Evolutionary conservation across 164 flowering plant species (phyloP).

Genomic region (Stephania cephalantha): DNA sequence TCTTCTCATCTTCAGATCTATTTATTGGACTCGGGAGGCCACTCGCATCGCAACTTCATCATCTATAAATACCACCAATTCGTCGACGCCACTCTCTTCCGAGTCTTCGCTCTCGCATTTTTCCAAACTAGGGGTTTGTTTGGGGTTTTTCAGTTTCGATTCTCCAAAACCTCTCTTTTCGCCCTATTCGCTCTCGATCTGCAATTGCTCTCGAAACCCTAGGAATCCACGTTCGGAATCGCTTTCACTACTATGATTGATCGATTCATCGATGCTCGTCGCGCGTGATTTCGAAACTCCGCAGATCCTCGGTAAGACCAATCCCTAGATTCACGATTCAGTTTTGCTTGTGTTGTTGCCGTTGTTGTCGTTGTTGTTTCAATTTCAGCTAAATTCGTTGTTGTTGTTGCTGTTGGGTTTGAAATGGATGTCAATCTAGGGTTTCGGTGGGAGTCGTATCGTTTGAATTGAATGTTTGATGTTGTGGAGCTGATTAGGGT

Average conservation of each 20-base stretch:
- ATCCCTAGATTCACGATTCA: background rate
- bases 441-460: background rate
- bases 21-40: background rate
- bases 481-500: background rate
- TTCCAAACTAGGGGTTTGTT: background rate
- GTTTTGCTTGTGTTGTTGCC: background rate
- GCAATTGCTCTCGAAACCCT: background rate
- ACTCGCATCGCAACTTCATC: background rate
- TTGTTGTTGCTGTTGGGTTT: background rate
- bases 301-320: background rate
- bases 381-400: background rate
- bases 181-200: background rate
- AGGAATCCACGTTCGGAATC: background rate
- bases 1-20: background rate
- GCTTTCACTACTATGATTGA: background rate
- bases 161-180: background rate
- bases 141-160: background rate
- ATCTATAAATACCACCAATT: background rate
- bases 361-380: background rate
- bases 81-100: background rate
- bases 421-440: background rate
- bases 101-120: background rate
- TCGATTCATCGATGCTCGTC: background rate
- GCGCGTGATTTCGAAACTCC: background rate
- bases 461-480: background rate